Base-by-base conservation (phyloP, 352 stramenopile genomes). In the Phytophthora tubulina region DNA sequence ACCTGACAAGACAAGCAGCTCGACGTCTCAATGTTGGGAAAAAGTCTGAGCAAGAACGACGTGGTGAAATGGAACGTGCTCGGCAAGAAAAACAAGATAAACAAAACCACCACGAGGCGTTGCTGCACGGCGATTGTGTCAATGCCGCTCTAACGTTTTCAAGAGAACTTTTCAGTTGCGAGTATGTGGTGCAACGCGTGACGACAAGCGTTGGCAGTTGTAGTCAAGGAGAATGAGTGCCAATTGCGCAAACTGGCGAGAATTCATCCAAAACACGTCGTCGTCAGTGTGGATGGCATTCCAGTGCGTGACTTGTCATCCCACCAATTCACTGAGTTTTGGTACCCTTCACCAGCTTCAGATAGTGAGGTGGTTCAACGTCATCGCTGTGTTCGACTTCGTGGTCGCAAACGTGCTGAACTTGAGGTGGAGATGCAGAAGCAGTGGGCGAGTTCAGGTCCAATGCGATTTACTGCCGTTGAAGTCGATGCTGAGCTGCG, bases 11-110 rank as follows among this genome's bases (percentile, higher is more conserved):
- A 60, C 72, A 72, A 7, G 77, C 84, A 14, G 82, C 86, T 63
- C 76, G 54, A 27, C 84, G 84, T 21, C 80, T 90, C 49, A 86
- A 66, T 11, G 79, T 88, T 36, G 77, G 77, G 70, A 92, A 89
- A 50, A 85, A 82, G 52, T 82, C 79, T 2, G 80, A 92, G 79
- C 60, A 81, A 11, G 82, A 91, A 46, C 75, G 71, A 33, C 84
- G 78, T 14, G 64, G 77, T 27, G 84, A 91, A 56, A 73, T 84
- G 39, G 82, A 91, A 17, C 65, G 66, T 14, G 48, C 61, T 48
- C 65, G 70, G 31, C 52, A 81, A 41, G 74, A 69, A 33, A 87
- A 87, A 35, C 58, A 79, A 17, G 79, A 87, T 53, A 75, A 73
- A 33, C 80, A 90, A 36, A 86, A 86, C n/a, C 54, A 75, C 14